A percentile compares a stretch with the other conserved stretches of the same genome.
Evolutionary conservation across 306 rosid genomes (phyloP).

Genomic region (Glycine tomentella): DNA sequence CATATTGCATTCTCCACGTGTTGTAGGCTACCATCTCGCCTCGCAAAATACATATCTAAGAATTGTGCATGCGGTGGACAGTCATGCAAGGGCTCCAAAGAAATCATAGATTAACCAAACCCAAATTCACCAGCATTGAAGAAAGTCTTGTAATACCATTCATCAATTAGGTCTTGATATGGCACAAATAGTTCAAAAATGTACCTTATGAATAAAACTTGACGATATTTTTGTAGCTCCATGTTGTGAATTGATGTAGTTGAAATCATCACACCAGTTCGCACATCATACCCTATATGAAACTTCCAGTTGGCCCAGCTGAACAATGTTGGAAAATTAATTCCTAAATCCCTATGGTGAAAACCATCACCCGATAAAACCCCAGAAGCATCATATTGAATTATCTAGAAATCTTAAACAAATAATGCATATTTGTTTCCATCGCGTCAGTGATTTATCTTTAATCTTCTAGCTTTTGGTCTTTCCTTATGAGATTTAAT

Average conservation of each 20-base stretch:
- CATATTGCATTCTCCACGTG: constrained; percentile 50
- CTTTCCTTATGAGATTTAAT: too few species aligned
- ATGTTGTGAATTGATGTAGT: constrained; percentile 47
- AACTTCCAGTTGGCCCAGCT: constrained; percentile 58
- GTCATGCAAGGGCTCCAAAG: constrained; percentile 45
- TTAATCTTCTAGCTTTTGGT: too few species aligned
- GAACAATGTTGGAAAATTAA: too few species aligned
- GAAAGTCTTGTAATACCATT: constrained; percentile 54
- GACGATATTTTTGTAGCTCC: constrained; percentile 42
- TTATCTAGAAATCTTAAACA: too few species aligned
- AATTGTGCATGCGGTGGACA: constrained; percentile 42
- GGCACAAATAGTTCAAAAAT: constrained; percentile 53
- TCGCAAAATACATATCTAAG: constrained; percentile 29
- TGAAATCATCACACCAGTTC: constrained; percentile 49
- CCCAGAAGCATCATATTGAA: too few species aligned
- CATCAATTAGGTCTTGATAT: constrained; percentile 53
- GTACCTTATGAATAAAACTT: constrained; percentile 48
- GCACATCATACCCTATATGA: constrained; percentile 43
- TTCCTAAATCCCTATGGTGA: too few species aligned
- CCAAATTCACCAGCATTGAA: constrained; percentile 55
- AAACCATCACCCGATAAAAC: too few species aligned
- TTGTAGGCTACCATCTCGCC: constrained; percentile 32
- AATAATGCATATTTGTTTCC: too few species aligned
- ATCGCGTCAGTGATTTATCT: too few species aligned
- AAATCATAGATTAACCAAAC: constrained; percentile 48